Conservation (phyloP, 441 rosid species). For the Dalechampia spathulata region DNA sequence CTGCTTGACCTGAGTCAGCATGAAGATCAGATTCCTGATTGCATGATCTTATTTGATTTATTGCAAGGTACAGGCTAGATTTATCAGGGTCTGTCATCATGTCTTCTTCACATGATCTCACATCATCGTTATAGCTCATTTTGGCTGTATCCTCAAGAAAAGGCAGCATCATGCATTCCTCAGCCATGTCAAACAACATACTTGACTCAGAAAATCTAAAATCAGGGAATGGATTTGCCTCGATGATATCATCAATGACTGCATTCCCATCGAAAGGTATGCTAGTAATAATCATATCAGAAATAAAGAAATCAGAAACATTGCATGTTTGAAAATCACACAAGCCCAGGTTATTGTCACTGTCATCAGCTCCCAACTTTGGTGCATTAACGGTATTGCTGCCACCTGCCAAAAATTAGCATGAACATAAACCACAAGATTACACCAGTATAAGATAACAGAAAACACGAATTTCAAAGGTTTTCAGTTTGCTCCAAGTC, state of each 20-base stretch:
- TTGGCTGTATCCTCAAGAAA: slow-evolving; percentile 59
- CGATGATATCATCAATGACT: slow-evolving; percentile 35
- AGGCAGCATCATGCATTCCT: slow-evolving; percentile 74
- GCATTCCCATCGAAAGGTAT: slow-evolving; percentile 61
- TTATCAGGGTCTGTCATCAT: slow-evolving; percentile 29
- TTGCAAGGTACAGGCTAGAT: slow-evolving; percentile 51
- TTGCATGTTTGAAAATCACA: slow-evolving; percentile 61
- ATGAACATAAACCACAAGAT: slow-evolving; percentile 1
- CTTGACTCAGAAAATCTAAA: slow-evolving; percentile 52
- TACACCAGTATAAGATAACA: slow-evolving; percentile 2
- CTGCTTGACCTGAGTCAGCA: slow-evolving; percentile 47
- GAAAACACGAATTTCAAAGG: neutral
- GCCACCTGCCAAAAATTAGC: slow-evolving; percentile 29
- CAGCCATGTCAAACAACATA: slow-evolving; percentile 49
- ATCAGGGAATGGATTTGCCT: slow-evolving; percentile 50
- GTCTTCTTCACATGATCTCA: slow-evolving; percentile 41
- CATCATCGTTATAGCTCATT: slow-evolving; percentile 33
- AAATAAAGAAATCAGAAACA: slow-evolving; percentile 66
- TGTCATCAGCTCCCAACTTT: slow-evolving; percentile 33
- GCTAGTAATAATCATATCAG: slow-evolving; percentile 70
- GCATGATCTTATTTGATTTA: slow-evolving; percentile 50
- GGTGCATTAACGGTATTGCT: slow-evolving; percentile 31
- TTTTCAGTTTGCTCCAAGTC: no score
- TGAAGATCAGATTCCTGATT: slow-evolving; percentile 39
- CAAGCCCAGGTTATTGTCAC: slow-evolving; percentile 40